Conservation (phyloP, 176 grass and related monocot genomes). For the Miscanthus lutarioriparius region DNA sequence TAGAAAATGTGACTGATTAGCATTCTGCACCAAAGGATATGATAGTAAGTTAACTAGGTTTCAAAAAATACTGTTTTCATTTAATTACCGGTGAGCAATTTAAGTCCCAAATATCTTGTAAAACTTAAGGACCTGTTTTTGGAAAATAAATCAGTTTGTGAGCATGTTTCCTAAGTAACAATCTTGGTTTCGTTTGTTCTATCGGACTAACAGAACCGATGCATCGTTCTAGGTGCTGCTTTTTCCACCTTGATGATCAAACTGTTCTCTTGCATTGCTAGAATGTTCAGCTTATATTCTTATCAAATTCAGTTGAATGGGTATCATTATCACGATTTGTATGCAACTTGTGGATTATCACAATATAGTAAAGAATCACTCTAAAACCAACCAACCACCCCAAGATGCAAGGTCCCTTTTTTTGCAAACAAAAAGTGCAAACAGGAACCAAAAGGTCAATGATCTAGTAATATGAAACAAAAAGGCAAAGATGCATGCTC, state of each 20-base stretch:
- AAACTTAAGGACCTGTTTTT: not conserved
- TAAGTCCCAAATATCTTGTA: not conserved
- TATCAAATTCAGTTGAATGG: not conserved
- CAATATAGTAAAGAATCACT: constrained; percentile 31
- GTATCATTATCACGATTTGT: not conserved
- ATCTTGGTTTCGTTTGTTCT: not conserved
- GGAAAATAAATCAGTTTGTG: not conserved
- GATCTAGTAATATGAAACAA: constrained; percentile 27
- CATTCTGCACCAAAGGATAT: not conserved
- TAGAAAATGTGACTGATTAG: not conserved
- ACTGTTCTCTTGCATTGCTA: not conserved
- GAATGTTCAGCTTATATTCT: constrained; percentile 8
- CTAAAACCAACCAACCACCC: constrained; percentile 60
- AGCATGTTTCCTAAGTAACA: not conserved
- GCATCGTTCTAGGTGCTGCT: not conserved
- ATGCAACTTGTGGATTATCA: constrained; percentile 3
- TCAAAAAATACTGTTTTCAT: not conserved
- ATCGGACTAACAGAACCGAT: not conserved
- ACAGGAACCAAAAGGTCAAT: constrained; percentile 37
- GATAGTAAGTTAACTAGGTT: not conserved
- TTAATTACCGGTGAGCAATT: not conserved
- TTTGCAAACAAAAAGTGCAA: constrained; percentile 35
- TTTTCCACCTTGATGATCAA: not conserved
- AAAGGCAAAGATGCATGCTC: constrained; percentile 35
- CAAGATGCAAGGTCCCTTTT: constrained; percentile 33